Evolutionary conservation across 495 filamentous ascomycete species (phyloP).

Genomic region (Physcia stellaris): DNA sequence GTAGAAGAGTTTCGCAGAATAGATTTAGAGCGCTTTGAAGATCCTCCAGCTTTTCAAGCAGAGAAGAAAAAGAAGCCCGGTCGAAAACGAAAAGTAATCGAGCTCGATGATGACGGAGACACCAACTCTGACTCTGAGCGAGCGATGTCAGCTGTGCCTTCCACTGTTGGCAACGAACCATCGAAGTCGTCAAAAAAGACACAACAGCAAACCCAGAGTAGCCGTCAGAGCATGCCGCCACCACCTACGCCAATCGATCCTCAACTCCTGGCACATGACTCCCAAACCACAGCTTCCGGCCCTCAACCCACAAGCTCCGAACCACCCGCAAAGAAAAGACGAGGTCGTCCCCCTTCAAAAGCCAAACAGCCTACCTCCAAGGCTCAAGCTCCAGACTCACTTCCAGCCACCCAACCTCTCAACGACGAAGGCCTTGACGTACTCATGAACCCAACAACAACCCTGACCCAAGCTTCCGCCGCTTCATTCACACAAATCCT

Average conservation of each 20-base stretch:
- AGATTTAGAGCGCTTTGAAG: slow-evolving; percentile 48
- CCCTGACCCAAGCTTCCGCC: slow-evolving; percentile 31
- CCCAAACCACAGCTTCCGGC: not conserved
- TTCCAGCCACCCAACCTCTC: slow-evolving; percentile 2
- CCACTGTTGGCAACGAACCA: not conserved
- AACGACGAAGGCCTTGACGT: slow-evolving; percentile 33
- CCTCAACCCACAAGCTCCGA: not conserved
- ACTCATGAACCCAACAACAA: slow-evolving; percentile 34
- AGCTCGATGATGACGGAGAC: slow-evolving; percentile 26
- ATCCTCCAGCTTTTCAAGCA: slow-evolving; percentile 68
- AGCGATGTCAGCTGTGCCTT: slow-evolving; percentile 5
- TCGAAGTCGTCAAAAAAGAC: slow-evolving; percentile 3
- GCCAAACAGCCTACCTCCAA: not conserved
- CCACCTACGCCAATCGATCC: slow-evolving; percentile 20
- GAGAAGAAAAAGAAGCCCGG: slow-evolving; percentile 26
- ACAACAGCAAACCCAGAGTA: slow-evolving; percentile 10
- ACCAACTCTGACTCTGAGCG: slow-evolving; percentile 12
- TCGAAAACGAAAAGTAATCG: slow-evolving; percentile 20
- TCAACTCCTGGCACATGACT: slow-evolving; percentile 7
- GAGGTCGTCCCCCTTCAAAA: not conserved
- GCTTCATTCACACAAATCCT: slow-evolving; percentile 17
- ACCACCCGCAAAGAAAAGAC: not conserved
- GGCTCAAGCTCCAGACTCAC: not conserved
- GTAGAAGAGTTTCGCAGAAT: slow-evolving; percentile 75
- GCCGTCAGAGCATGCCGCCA: slow-evolving; percentile 15